Evolutionary conservation across 2,329 filamentous ascomycete genomes (phyloP), one percentile per base, ranked within the genome.

Genomic region (Tothia fuscella): DNA sequence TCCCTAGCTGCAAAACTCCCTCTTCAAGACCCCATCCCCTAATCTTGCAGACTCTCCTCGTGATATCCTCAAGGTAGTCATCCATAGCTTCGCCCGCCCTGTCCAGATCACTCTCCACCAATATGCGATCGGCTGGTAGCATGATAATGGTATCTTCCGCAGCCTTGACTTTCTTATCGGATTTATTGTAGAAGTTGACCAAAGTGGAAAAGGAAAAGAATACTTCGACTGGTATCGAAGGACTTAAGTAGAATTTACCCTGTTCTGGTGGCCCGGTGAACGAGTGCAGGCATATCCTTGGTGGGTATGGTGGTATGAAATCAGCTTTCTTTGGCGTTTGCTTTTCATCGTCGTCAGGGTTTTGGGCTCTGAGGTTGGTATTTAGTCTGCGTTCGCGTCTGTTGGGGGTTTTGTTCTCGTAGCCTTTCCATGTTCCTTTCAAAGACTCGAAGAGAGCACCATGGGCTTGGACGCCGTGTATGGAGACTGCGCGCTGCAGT

Each of bases 91-190:
- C 68, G 0, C 91, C 91, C 0, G 89, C 91, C 16, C 65, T 73
- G 58, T 96, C 85, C 45, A 95, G 58, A 60, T 98, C 91, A 56
- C 87, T 96, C 61, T 98, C 91, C 2, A 93, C 71, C 16, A 98
- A 68, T 10, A 98, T 65, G 41, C 78, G 72, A 50, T 89, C 74
- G 49, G 86, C 81, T 0, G 91, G 89, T 3, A 93, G 69, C 3
- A 72, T 71, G 46, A 71, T 74, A 36, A 96, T 71, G 16, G 80
- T 72, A 16, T 87, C 77, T 19, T 74, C 70, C 3, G 74, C 74
- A 43, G 78, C 74, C 3, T 56, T 53, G n/a, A n/a, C n/a, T 59
- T 64, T 54, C 52, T 58, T 48, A 62, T 67, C 55, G 53, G 67
- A 51, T 50, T 56, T 60, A 14, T 72, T 66, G 24, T 71, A 70